Evolutionary conservation across 371 early-diverging fungal genomes (phyloP).

Genomic region (Actinomucor elegans): DNA sequence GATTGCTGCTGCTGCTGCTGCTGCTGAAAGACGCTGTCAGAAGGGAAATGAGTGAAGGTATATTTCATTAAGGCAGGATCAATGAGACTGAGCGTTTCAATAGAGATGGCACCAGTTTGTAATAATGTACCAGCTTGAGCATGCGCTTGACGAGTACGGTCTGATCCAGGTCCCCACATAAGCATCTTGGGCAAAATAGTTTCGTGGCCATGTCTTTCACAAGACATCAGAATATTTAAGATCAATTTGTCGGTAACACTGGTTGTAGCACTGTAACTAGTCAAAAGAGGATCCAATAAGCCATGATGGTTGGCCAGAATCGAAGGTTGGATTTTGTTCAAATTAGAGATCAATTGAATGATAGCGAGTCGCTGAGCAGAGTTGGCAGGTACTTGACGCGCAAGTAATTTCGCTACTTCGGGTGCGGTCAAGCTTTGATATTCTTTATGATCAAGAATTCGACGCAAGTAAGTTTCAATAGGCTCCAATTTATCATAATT

Average conservation of each 20-base stretch:
- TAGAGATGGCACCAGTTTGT: constrained; percentile 33
- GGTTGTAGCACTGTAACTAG: constrained; percentile 61
- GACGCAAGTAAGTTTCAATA: constrained; percentile 45
- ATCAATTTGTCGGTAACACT: constrained; percentile 48
- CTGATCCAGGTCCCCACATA: constrained; percentile 59
- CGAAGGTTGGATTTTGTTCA: constrained; percentile 50
- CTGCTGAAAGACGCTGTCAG: constrained; percentile 20
- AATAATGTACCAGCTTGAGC: constrained; percentile 41
- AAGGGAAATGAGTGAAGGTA: constrained; percentile 60
- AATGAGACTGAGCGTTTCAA: constrained; percentile 63
- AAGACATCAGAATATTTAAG: constrained; percentile 46
- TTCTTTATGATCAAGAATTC: constrained; percentile 38
- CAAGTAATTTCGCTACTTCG: constrained; percentile 8
- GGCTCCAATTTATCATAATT: constrained; percentile 32
- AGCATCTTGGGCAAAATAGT: constrained; percentile 52
- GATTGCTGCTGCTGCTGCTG: constrained; percentile 19
- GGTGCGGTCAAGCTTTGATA: constrained; percentile 34
- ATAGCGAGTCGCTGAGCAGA: constrained; percentile 45
- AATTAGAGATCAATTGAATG: constrained; percentile 41
- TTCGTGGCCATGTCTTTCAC: constrained; percentile 46
- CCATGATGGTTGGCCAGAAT: constrained; percentile 43
- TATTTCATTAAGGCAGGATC: constrained; percentile 67
- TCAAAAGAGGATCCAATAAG: constrained; percentile 50
- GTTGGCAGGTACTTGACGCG: constrained; percentile 11
- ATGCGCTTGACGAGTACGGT: constrained; percentile 42